These are phyloP conservation scores for Aspergillus coremiiformis DNA, from an alignment of 495 filamentous ascomycete genomes.

Conservation along the genomic window DNA sequence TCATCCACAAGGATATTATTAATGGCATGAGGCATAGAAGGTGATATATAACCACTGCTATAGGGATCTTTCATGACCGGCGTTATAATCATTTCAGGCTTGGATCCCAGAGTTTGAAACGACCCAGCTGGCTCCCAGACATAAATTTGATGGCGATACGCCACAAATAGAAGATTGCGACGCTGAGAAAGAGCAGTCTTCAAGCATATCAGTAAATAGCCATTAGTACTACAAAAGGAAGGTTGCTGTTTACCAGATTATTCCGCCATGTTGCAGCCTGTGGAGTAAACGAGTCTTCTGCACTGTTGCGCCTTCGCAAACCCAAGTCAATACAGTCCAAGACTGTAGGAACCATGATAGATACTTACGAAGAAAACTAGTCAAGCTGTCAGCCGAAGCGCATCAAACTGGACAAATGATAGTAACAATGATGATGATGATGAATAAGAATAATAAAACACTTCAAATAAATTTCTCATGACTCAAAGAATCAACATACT, in stretches of 20 bases:
- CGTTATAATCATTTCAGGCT: slow-evolving; percentile 58
- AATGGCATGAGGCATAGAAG: slow-evolving; percentile 55
- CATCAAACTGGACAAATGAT: background rate
- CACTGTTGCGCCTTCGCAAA: slow-evolving; percentile 12
- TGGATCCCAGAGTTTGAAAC: slow-evolving; percentile 51
- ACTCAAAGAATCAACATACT: slow-evolving; percentile 20
- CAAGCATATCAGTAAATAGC: slow-evolving; percentile 1
- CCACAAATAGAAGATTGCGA: slow-evolving; percentile 68
- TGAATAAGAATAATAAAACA: too few relatives aligned
- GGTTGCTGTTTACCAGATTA: slow-evolving; percentile 37
- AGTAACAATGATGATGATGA: too few relatives aligned
- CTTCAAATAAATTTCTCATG: too few relatives aligned
- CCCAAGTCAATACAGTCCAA: background rate
- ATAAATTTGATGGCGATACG: slow-evolving; percentile 62
- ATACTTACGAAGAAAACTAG: slow-evolving; percentile 19
- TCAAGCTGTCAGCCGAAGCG: background rate
- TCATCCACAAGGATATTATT: slow-evolving; percentile 75
- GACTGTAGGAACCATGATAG: background rate
- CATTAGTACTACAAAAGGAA: background rate
- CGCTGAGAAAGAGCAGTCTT: slow-evolving; percentile 50
- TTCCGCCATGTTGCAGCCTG: slow-evolving; percentile 38
- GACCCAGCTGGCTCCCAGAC: slow-evolving; percentile 66
- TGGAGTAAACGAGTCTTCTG: slow-evolving; percentile 25
- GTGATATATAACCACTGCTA: slow-evolving; percentile 51
- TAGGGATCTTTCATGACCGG: slow-evolving; percentile 46